Percentiles rank a stretch among this genome's conserved stretches.
These are phyloP conservation scores for Melampsora allii-populina DNA, from an alignment of 1,284 basidiomycete species.

Conservation along the genomic window DNA sequence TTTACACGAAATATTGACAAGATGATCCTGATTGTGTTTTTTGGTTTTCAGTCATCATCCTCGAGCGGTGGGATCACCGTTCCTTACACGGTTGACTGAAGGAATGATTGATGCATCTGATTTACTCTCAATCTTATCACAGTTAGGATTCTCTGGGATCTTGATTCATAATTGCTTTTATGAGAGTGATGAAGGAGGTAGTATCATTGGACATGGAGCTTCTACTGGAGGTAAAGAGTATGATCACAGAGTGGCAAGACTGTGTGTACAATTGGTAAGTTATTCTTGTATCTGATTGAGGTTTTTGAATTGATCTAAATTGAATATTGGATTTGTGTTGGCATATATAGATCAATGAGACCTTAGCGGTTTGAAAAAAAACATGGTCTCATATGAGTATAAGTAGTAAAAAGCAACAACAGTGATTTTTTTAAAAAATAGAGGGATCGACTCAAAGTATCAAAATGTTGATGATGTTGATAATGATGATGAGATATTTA, in stretches of 20 bases:
- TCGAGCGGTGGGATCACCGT: conserved; percentile 17
- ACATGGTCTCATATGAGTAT: too few relatives aligned
- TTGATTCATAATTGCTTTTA: conserved; percentile 19
- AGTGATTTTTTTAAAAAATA: too few relatives aligned
- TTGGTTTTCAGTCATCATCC: conserved; percentile 16
- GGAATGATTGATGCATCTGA: conserved; percentile 24
- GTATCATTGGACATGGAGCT: background rate
- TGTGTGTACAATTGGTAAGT: conserved; percentile 37
- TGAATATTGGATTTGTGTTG: background rate
- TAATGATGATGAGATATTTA: too few relatives aligned
- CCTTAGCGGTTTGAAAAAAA: conserved; percentile 20
- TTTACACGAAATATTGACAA: background rate
- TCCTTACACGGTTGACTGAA: conserved; percentile 25
- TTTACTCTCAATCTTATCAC: conserved; percentile 29
- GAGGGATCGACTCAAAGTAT: too few relatives aligned
- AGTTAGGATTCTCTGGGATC: conserved; percentile 32
- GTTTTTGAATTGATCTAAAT: background rate
- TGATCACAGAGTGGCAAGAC: conserved; percentile 24
- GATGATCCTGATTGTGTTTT: background rate
- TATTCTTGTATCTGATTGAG: background rate
- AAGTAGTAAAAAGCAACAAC: too few relatives aligned
- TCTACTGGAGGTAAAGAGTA: conserved; percentile 9
- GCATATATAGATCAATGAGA: conserved; percentile 21
- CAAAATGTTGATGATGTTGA: too few relatives aligned
- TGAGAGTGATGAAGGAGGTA: conserved; percentile 7